Evolutionary conservation across 2,329 filamentous ascomycete genomes (phyloP), one percentile per base, ranked within the genome.

Genomic region (Hymenoscyphus fructigenus): DNA sequence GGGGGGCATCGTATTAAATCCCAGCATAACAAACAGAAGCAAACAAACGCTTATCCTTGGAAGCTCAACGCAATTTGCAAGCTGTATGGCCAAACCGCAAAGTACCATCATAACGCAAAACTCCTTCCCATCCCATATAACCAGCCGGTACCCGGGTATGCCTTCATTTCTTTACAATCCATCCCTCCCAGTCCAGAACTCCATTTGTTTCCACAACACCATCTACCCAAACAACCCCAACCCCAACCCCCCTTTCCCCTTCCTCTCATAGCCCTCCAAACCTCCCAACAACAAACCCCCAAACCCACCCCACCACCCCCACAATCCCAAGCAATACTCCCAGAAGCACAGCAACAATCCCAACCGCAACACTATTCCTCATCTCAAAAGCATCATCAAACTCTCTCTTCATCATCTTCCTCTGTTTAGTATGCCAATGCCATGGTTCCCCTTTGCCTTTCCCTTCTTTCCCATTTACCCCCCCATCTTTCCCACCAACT

Each of bases 351-450:
- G 59, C 32, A 23, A 68, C n/a, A 62, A 74, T 44, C 1, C 66
- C 34, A 14, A 69, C 36, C 20, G 72, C 63, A 10, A 76, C 73
- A 68, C 70, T 72, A 60, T 71, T 71, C 64, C 74, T 58, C 7
- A 76, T 59, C 59, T 56, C 60, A 67, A 75, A 76, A 10, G 75
- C 74, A 68, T 76, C 74, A 56, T 69, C 67, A 29, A 76, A 65
- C 65, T 76, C 74, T 60, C 69, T 71, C 65, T 72, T 73, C 70
- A 76, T 73, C 69, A 75, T 66, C 47, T 73, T 67, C 59, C 71
- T 68, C 61, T 76, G 75, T 41, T 74, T 73, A 0, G 70, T 75
- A 66, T 73, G 71, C 70, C 71, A 75, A 69, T 75, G 68, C 74
- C 74, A 75, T n/a, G 66, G 63, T 32, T 47, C 29, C 44, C 38